Evolutionary conservation across 129 eudicot genomes (phyloP).

Genomic region (Tagetes erecta): DNA sequence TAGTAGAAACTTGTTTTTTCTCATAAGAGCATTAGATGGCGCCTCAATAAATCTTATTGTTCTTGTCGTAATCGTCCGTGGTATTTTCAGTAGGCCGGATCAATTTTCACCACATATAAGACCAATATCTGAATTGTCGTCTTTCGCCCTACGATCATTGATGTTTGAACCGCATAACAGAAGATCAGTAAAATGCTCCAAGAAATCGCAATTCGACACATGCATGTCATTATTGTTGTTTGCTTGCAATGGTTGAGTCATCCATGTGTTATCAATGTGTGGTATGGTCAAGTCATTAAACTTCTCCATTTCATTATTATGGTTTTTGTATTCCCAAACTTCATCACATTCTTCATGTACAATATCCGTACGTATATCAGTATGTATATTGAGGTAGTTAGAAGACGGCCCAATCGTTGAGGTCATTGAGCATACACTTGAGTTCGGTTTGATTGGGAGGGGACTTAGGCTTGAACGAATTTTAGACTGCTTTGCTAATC

Average conservation of each 20-base stretch:
- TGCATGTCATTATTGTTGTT: conserved; percentile 25
- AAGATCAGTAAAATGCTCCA: conserved; percentile 77
- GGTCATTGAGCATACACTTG: conserved; percentile 19
- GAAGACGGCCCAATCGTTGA: conserved; percentile 21
- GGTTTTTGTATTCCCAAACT: conserved; percentile 29
- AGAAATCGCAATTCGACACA: conserved; percentile 42
- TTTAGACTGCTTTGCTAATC: conserved; percentile 67
- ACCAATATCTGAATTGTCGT: conserved; percentile 35
- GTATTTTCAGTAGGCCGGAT: neutral
- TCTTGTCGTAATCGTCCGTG: conserved; percentile 36
- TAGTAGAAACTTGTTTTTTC: neutral
- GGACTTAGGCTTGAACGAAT: conserved; percentile 42
- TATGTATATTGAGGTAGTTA: conserved; percentile 43
- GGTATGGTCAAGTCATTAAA: conserved; percentile 40
- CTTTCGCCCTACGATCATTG: conserved; percentile 20
- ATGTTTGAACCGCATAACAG: conserved; percentile 40
- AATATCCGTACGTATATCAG: conserved; percentile 39
- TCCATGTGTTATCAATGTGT: conserved; percentile 35
- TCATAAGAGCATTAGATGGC: conserved; percentile 52
- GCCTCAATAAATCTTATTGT: conserved; percentile 75
- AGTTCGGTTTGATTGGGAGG: conserved; percentile 10
- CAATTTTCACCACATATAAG: conserved; percentile 22
- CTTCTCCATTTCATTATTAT: conserved; percentile 34
- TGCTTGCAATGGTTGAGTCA: conserved; percentile 27
- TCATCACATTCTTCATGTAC: conserved; percentile 39